Conservation (phyloP, 176 grass and related monocot species). For the Oryza nivara region DNA sequence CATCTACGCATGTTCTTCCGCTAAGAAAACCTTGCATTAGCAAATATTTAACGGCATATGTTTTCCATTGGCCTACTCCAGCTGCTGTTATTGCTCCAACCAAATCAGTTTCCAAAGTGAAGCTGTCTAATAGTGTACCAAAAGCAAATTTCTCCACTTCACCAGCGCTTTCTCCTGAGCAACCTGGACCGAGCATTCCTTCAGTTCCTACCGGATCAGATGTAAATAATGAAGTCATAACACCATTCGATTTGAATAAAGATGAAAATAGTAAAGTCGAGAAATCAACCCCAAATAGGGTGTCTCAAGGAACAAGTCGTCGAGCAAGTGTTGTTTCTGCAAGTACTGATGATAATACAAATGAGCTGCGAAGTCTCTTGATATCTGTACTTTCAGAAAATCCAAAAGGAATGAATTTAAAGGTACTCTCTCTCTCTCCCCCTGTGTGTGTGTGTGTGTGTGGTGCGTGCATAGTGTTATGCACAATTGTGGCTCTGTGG, state of each 20-base stretch:
- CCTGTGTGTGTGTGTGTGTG: background rate
- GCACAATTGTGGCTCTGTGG: background rate
- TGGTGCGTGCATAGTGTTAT: background rate
- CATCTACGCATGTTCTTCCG: constrained; percentile 14
- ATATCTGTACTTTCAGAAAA: constrained; percentile 80
- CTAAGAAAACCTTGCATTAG: constrained; percentile 15
- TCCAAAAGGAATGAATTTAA: constrained; percentile 86
- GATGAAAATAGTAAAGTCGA: constrained; percentile 57
- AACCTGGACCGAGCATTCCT: constrained; percentile 60
- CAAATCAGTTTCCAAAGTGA: constrained; percentile 78
- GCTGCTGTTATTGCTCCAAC: constrained; percentile 72
- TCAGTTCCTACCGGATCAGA: constrained; percentile 53
- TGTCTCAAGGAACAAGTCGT: constrained; percentile 52
- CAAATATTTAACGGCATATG: constrained; percentile 29
- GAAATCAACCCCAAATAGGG: constrained; percentile 58
- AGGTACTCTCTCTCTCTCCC: constrained; percentile 48
- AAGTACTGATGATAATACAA: constrained; percentile 58
- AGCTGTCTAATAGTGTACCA: constrained; percentile 54
- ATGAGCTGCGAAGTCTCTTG: constrained; percentile 58
- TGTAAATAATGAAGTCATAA: constrained; percentile 72
- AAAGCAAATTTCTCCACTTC: constrained; percentile 61
- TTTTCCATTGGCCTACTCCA: constrained; percentile 50
- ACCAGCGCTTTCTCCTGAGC: constrained; percentile 74
- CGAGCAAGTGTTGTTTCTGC: constrained; percentile 40
- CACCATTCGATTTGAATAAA: constrained; percentile 68